phyloP scores from a whole-genome alignment of 2,329 filamentous ascomycete species.

The Botrytis squamosa region DNA sequence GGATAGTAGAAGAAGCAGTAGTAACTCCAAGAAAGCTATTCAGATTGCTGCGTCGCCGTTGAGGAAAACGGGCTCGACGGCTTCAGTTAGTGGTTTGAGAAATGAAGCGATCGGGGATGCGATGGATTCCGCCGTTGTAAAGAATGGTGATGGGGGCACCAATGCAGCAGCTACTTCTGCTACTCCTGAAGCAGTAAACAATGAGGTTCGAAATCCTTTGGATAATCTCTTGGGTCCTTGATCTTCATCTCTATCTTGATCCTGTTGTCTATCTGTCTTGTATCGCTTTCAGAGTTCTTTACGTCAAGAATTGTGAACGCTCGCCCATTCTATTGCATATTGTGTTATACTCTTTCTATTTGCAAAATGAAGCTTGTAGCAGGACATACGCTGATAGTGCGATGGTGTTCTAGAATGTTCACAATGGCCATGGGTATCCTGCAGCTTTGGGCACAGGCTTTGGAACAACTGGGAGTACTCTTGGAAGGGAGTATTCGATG shows the following conservation, averaged over 20 bases:
- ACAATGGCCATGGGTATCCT: not conserved
- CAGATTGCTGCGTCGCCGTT: constrained; percentile 40
- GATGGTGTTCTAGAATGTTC: constrained; percentile 26
- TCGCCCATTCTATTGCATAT: not conserved
- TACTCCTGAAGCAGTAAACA: constrained; percentile 22
- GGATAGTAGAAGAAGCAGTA: constrained; percentile 87
- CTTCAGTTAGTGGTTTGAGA: constrained; percentile 33
- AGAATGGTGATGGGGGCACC: constrained; percentile 18
- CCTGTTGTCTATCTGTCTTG: not conserved
- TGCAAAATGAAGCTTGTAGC: not conserved
- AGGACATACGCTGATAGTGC: constrained; percentile 31
- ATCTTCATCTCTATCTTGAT: constrained; percentile 21
- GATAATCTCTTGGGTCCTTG: constrained; percentile 36
- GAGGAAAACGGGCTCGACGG: constrained; percentile 30
- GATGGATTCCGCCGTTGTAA: not conserved
- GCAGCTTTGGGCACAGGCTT: not conserved
- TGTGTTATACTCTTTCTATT: not conserved
- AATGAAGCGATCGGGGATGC: constrained; percentile 16
- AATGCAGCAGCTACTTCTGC: not conserved
- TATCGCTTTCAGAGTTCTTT: not conserved
- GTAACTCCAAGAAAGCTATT: constrained; percentile 74
- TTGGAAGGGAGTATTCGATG: not conserved
- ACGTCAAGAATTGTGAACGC: not conserved
- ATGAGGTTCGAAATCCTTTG: constrained; percentile 35
- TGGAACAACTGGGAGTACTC: not conserved